Evolutionary conservation across 2,329 filamentous ascomycete genomes (phyloP).

Genomic region (Colletotrichum tropicicola): DNA sequence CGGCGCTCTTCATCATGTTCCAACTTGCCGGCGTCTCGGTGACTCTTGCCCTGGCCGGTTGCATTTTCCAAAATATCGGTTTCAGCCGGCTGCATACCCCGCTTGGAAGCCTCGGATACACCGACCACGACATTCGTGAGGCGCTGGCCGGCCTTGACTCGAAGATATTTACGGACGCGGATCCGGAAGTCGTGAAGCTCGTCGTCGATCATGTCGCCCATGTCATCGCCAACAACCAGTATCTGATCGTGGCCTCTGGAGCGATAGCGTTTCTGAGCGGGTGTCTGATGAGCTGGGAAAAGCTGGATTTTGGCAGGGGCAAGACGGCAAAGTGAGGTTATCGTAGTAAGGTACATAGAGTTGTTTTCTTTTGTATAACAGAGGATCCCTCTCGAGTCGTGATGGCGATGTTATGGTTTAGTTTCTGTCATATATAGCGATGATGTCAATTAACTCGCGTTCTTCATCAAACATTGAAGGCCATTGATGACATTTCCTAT

Average conservation of each 20-base stretch:
- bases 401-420: no score
- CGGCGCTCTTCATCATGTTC: constrained; percentile 43
- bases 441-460: no score
- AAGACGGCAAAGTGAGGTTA: not conserved
- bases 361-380: no score
- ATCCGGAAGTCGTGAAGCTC: constrained; percentile 27
- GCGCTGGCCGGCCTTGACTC: constrained; percentile 40
- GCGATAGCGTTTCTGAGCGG: constrained; percentile 36
- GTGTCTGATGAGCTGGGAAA: constrained; percentile 39
- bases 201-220: constrained; percentile 36
- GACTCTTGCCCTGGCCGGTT: constrained; percentile 38
- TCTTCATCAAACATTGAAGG: no score
- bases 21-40: constrained; percentile 41
- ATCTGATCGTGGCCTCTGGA: constrained; percentile 36
- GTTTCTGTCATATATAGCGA: no score
- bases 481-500: no score
- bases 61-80: constrained; percentile 43
- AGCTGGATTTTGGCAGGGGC: constrained; percentile 34
- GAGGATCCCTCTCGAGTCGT: no score
- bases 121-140: constrained; percentile 36
- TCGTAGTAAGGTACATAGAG: not conserved
- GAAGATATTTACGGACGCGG: constrained; percentile 31
- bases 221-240: constrained; percentile 38
- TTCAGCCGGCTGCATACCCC: constrained; percentile 33
- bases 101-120: constrained; percentile 31